Base-by-base conservation (phyloP, 768 basidiomycete species). In the Pulveroboletus ravenelii region DNA sequence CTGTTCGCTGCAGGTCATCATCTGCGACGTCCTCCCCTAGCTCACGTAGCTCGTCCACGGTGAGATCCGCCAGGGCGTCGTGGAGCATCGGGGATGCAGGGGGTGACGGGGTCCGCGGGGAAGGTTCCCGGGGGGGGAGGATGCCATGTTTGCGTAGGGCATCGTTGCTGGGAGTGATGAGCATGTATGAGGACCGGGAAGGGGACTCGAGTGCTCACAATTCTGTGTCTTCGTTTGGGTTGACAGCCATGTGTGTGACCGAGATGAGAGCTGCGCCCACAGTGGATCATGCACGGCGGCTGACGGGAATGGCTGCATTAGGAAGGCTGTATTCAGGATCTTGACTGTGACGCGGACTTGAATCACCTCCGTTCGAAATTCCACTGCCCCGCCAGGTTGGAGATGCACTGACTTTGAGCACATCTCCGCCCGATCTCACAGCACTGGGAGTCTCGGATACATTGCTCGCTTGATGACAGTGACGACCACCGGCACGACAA, bases 181-280 rank as follows among this genome's bases (percentile, higher is more conserved):
- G 40, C 15, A 38, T 23, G 20, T 3, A 7, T 30, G 30, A 37
- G 4, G 34, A 17, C 13, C 8, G 25, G 25, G 52, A 3, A 44
- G 7, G 13, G 32, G 23, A 31, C 7, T 9, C 27, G 15, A 14
- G 25, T 18, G 69, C 89, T 70, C 67, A 94, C 93, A 97, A 96
- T 79, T 97, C 93, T 3, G 93, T 95, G 67, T 97, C 93, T 74
- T 95, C 89, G 76, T 93, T 77, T 29, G 87, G 79, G 64, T 93
- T 91, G 47, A 87, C 69, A 6, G 84, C 71, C 85, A 87, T 66
- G 48, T 23, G 14, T 29, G 6, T n/a, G 5, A 17, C n/a, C n/a
- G 2, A 15, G 40, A 41, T 15, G 41, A 29, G 34, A 35, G 31
- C 32, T 37, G 49, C 40, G 38, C 41, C 51, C 45, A 54, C 52